Evolutionary conservation across 257 asterid species (phyloP), one percentile per base, ranked within the genome.

Genomic region (Jacaranda mimosifolia): DNA sequence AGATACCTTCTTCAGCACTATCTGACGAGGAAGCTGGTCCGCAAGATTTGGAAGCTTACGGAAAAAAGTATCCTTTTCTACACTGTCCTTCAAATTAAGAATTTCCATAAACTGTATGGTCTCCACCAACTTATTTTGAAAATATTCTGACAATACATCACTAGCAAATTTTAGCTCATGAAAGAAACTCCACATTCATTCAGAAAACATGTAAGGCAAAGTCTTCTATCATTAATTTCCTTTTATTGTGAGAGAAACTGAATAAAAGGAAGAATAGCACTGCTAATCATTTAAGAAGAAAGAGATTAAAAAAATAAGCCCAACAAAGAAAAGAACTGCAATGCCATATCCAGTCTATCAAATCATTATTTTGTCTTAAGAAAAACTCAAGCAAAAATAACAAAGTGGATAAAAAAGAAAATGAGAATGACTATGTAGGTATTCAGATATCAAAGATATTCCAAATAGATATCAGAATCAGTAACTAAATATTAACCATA

Each of bases 101-200:
- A 93, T 88, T 84, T 96, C 99, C 99, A 96, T 96, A 82, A 96
- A 93, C 69, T 96, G 99, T 77, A 93, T 96, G 66, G 99, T 96
- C 80, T 96, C 99, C 82, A 96, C 90, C 91, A 96, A 80, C 87
- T 91, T 93, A 88, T 96, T 96, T 76, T 96, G 97, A 83, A 96
- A 93, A 87, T 96, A 96, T 84, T 96, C 99, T 96, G 97, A 72
- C 83, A 81, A 84, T 32, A 74, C 49, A 82, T 78, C 79, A 84
- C 73, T 59, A 74, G 78, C 39, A 74, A 66, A 52, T 39, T 79
- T 80, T 68, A 83, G 80, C 56, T 57, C 65, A 75, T 74, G 72
- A 65, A 17, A 18, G 10, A 59, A 19, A 4, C 46, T 65, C 49
- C 26, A 79, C 17, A 67, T 60, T 26, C 36, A 51, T 15, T 7